Evolutionary conservation across 257 asterid species (phyloP).

Genomic region (Buddleja alternifolia): DNA sequence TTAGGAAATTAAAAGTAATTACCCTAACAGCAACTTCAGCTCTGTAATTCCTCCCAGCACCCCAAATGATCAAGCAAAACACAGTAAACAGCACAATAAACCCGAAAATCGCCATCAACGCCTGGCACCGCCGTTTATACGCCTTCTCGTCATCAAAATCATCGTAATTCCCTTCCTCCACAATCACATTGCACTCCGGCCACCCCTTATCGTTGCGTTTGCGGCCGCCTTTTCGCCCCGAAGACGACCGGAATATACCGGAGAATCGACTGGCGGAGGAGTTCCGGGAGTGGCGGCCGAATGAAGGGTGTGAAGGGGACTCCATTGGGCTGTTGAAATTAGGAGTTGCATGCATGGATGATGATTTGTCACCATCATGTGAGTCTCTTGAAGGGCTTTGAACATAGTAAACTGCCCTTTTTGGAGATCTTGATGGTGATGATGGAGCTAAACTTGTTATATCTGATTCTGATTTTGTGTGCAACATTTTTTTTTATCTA

Average conservation of each 20-base stretch:
- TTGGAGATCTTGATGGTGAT: conserved; percentile 93
- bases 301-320: conserved; percentile 94
- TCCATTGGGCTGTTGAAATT: conserved; percentile 87
- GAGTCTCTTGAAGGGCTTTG: conserved; percentile 98
- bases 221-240: conserved; percentile 76
- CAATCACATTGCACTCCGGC: conserved; percentile 93
- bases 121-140: conserved; percentile 69
- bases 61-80: conserved; percentile 93
- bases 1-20: not conserved
- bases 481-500: conserved; percentile 58
- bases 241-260: conserved; percentile 89
- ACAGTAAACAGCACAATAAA: conserved; percentile 72
- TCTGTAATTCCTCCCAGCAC: conserved; percentile 79
- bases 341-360: conserved; percentile 91
- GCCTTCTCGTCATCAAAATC: conserved; percentile 71
- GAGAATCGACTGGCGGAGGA: conserved; percentile 92
- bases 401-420: conserved; percentile 79
- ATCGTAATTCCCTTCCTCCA: conserved; percentile 86
- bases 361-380: conserved; percentile 87
- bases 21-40: conserved; percentile 74
- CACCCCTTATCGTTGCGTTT: conserved; percentile 92
- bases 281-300: conserved; percentile 92
- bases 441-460: conserved; percentile 91
- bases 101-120: conserved; percentile 66
- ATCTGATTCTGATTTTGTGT: conserved; percentile 94